Conservation (phyloP, 352 stramenopile species). For the Phytophthora megakarya region DNA sequence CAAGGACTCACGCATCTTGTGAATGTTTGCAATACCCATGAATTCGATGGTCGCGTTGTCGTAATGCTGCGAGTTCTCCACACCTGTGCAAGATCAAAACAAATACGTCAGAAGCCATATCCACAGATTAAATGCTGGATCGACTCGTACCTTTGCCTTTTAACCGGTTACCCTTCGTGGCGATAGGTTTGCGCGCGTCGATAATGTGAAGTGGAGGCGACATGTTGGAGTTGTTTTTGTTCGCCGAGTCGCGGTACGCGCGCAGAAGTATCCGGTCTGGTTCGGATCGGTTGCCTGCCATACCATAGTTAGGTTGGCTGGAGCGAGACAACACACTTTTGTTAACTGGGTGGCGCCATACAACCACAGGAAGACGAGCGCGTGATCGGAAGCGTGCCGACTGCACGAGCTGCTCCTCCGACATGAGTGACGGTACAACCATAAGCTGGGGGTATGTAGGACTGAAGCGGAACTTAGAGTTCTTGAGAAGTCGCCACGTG, state of each 20-base stretch:
- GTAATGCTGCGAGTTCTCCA: constrained; percentile 97
- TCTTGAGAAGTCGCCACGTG: constrained; percentile 88
- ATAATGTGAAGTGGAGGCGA: constrained; percentile 85
- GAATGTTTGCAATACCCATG: constrained; percentile 99
- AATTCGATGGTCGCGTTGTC: constrained; percentile 95
- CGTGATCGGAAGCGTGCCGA: constrained; percentile 92
- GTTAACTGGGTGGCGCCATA: constrained; percentile 92
- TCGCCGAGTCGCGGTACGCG: constrained; percentile 84
- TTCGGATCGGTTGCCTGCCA: constrained; percentile 93
- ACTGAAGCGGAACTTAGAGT: constrained; percentile 92
- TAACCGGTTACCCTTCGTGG: constrained; percentile 80
- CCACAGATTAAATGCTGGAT: background rate
- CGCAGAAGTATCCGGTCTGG: constrained; percentile 92
- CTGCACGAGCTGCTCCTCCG: constrained; percentile 91
- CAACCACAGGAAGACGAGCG: constrained; percentile 91
- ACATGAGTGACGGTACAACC: constrained; percentile 93
- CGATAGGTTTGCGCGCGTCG: constrained; percentile 81
- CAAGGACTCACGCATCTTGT: constrained; percentile 97
- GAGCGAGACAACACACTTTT: constrained; percentile 94
- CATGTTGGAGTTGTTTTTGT: constrained; percentile 73
- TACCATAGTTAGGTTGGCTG: constrained; percentile 96
- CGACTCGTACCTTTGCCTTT: constrained; percentile 72
- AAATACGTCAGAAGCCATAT: constrained; percentile 5
- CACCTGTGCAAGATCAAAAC: constrained; percentile 53
- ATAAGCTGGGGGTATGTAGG: constrained; percentile 95